phyloP scores from a whole-genome alignment of 192 early-diverging fungal species.

The Coemansia sp. region DNA sequence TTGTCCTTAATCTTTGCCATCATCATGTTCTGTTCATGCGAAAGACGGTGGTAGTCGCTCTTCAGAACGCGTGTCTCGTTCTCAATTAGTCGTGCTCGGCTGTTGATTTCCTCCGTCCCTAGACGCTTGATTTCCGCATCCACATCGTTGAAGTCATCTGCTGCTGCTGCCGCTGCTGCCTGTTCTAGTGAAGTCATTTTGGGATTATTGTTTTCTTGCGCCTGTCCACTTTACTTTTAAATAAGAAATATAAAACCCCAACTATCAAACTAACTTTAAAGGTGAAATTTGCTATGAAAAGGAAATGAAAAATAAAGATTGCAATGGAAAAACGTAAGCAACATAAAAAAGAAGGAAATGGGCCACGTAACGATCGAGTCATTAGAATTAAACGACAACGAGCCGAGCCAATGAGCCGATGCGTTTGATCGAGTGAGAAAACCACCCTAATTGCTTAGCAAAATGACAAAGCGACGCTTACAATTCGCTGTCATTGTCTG shows the following conservation, averaged over 20 bases:
- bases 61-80: slow-evolving; percentile 98
- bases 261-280: neutral
- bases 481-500: no score
- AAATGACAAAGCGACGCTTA: neutral
- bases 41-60: slow-evolving; percentile 83
- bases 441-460: neutral
- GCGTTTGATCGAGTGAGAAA: no score
- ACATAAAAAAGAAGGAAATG: neutral
- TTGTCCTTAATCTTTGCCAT: slow-evolving; percentile 95
- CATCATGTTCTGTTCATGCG: slow-evolving; percentile 86
- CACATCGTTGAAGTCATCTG: slow-evolving; percentile 68
- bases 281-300: neutral
- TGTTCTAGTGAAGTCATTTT: slow-evolving; percentile 53
- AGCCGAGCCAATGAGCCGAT: slow-evolving; percentile 7
- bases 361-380: slow-evolving; percentile 22
- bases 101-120: slow-evolving; percentile 88
- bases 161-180: slow-evolving; percentile 42
- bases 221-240: neutral
- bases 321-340: neutral
- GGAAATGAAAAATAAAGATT: slow-evolving; percentile 6
- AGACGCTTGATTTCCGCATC: slow-evolving; percentile 88
- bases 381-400: neutral
- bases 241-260: neutral
- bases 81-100: slow-evolving; percentile 88
- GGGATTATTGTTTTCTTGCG: neutral